Evolutionary conservation across 2,329 filamentous ascomycete species (phyloP), one percentile per base, ranked within the genome.

Genomic region (Teratosphaeria pseudoeucalypti): DNA sequence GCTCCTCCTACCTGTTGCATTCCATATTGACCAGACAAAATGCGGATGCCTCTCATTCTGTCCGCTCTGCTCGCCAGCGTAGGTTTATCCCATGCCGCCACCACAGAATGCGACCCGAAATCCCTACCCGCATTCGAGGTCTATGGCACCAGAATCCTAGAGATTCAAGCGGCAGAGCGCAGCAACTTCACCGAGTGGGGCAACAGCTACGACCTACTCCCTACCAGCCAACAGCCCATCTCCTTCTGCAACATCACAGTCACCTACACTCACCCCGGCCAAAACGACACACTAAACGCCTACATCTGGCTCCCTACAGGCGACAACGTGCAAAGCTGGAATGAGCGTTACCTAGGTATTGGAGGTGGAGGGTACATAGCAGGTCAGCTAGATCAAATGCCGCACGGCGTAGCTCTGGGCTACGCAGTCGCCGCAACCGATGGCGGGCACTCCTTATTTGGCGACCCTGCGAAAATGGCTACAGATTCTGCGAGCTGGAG

Each of bases 371-470:
- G 61, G 34, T 66, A 70, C 55, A 73, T 67, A 12, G 63, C 71
- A 0, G 78, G 78, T 1, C 76, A 76, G 2, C 76, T 73, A 16
- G 72, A 74, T 32, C 70, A 64, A 55, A 58, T 63, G 62, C 62
- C 49, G 68, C 66, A 39, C 57, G 69, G 61, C 56, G 62, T 63
- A 57, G 62, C 63, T 0, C 53, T 61, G 37, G 68, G 67, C 32
- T 72, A 65, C 56, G 64, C 68, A 16, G 61, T 65, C 0, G 67
- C 66, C 6, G 64, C 58, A 52, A 71, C 70, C 2, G 67, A 72
- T 57, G 69, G 61, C 16, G 68, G 68, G 3, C 66, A 69, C 27
- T 34, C 29, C 19, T 16, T 57, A 11, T 55, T 32, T 34, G 39
- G 29, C 34, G 32, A 37, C 26, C 34, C 23, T 14, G 29, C 27